Evolutionary conservation across 2,329 filamentous ascomycete species (phyloP), one percentile per base, ranked within the genome.

Genomic region (Talaromyces sp.): DNA sequence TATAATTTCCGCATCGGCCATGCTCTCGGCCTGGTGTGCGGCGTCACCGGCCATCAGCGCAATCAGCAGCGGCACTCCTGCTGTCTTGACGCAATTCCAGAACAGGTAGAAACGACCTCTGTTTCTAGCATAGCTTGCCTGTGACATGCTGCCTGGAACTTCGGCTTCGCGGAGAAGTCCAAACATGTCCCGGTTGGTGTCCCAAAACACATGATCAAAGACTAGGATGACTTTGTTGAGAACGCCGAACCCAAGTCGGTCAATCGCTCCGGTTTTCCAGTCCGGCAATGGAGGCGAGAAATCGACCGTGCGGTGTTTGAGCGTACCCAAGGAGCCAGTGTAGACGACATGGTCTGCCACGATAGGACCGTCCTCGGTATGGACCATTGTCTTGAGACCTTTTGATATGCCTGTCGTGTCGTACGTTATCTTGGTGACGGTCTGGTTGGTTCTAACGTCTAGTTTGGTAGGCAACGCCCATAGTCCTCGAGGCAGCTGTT

Each of bases 31-130:
- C 65, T 96, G 90, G 67, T 92, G 91, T 17, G 93, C 95, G 22
- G 96, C 91, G 68, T 97, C 91, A 25, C 95, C 95, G 56, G 93
- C 93, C 93, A 99, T 97, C 30, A 99, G 83, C 9, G 92, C 95
- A 63, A 98, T 87, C 27, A 97, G 82, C 57, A 92, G 92, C 1
- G 91, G 95, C 39, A 96, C 81, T 0, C 96, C 96, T 53, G 90
- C 92, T 3, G 91, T 96, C 67, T 92, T 91, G 63, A 92, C 89
- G 59, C 92, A 92, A 69, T 99, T 98, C 85, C 96, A 98, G 85
- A 96, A 98, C 68, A 99, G 86, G 70, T 98, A 99, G 77, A 96
- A 96, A 27, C 93, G 88, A n/a, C 93, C 93, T 58, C 93, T 86
- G 64, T 87, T 88, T 3, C 84, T 80, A 5, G 87, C 81, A 70